Base-by-base conservation (phyloP, 1,284 basidiomycete species). In the Wolfiporia cocos region DNA sequence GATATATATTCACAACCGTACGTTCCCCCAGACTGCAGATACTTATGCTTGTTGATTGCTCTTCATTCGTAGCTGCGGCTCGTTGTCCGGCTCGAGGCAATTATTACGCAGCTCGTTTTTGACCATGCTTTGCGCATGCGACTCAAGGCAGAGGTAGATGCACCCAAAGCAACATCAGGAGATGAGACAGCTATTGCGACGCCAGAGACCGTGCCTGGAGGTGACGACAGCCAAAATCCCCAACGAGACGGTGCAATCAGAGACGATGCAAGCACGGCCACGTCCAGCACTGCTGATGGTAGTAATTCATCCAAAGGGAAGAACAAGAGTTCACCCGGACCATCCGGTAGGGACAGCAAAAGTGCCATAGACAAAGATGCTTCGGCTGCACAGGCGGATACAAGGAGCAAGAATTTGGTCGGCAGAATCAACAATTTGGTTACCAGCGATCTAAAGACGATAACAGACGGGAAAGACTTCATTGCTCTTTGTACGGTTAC, bases 21-120 rank as follows among this genome's bases (percentile, higher is more conserved):
- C 12, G 49, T 43, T 20, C 12, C 9, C 12, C 21, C 17, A 4
- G 6, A 14, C 15, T 7, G 7, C 30, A n/a, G 12, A 4, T 12
- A 10, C 22, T 7, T 20, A 10, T 19, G 5, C 12, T 18, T 4
- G 6, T 21, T 21, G 4, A 17, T 6, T 29, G 2, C 10, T 17
- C 24, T 18, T 11, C 3, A 10, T 12, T 37, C 11, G 14, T 37
- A 62, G 57, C 74, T 67, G 4, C 57, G 66, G 12, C 62, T 63
- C 3, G 57, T 76, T 9, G 73, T 78, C 12, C 71, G 74, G 24
- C 56, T 64, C 5, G 78, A 86, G 56, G 71, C 71, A 2, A 69
- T 86, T 31, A 58, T 86, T 37, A 83, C 80, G 0, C 74, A 84
- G 52, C 67, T 85, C 2, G 60, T 86, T 9, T 83, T 85, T 51